Base-by-base conservation (phyloP, 768 basidiomycete genomes). In the Suillus ampliporus region DNA sequence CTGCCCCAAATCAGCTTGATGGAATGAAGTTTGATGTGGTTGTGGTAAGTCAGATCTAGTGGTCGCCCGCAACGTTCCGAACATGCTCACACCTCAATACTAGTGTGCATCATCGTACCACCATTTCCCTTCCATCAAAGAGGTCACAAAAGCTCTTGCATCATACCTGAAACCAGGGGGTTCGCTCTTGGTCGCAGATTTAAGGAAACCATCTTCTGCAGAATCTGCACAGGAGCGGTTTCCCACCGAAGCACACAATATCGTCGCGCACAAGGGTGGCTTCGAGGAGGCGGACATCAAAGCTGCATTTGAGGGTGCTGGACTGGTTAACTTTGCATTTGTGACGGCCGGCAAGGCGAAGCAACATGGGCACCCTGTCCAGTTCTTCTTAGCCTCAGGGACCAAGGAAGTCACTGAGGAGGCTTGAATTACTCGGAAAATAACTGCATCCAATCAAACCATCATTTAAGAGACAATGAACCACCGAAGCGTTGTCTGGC, bases 401-500 rank as follows among this genome's bases (percentile, higher is more conserved):
- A 71, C 73, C 41, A 86, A 80, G 63, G 68, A 72, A 62, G 50
- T 50, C 4, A 28, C 19, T 21, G 37, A 64, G 37, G 19, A 23
- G 28, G 13, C 14, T 26, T 26, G 37, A n/a, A 28, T 60, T 41
- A 40, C 47, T 31, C 21, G 19, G 50, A 40, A n/a, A n/a, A 60
- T 37, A 26, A 52, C 19, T 5, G 57, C 40, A 23, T 28, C 13
- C 37, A 17, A 52, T 38, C n/a, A 47, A 19, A 26, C 14, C 0
- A 23, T 83, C 72, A 92, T 61, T 76, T 85, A 65, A 92, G 76
- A 3, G 83, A 88, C 64, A 95, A 71, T 11, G 77, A 76, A 1
- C 94, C 92, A 37, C 94, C 93, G 71, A 92, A 95, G 62, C 85
- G 85, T 72, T 82, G 84, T 64, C 83, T 80, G 6, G 85, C 83